A percentile compares a stretch with the other conserved stretches of the same genome.
phyloP scores from a whole-genome alignment of 768 basidiomycete genomes.

The Leucosporidium yakuticum region DNA sequence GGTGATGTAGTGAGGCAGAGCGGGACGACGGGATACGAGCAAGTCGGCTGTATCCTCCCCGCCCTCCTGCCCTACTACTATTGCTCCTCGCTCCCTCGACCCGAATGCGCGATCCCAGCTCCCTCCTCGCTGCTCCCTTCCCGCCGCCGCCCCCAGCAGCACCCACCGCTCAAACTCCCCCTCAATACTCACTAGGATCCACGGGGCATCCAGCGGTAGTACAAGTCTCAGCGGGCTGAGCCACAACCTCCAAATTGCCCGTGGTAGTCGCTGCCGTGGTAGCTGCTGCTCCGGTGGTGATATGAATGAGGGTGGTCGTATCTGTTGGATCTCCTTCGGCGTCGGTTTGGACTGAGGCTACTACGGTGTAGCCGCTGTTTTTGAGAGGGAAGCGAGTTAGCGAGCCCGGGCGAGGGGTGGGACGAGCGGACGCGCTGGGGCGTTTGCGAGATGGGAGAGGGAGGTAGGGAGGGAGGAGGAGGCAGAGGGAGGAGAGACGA shows the following conservation, averaged over 20 bases:
- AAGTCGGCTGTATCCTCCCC: too few species aligned
- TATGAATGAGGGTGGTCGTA: constrained; percentile 6
- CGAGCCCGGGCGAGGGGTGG: background rate
- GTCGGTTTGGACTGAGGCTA: constrained; percentile 19
- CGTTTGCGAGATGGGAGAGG: background rate
- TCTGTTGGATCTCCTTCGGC: constrained; percentile 14
- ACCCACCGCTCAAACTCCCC: background rate
- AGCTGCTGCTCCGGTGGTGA: background rate
- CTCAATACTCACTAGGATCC: constrained; percentile 11
- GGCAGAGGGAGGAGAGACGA: background rate
- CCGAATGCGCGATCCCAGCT: too few species aligned
- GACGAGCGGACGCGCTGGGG: background rate
- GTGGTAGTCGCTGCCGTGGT: background rate
- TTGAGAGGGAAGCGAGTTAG: background rate
- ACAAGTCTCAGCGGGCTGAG: background rate
- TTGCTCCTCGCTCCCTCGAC: too few species aligned
- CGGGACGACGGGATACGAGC: too few species aligned
- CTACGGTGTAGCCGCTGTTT: constrained; percentile 17
- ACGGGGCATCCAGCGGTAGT: constrained; percentile 25
- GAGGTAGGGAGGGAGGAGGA: background rate
- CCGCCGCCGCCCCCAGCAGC: background rate
- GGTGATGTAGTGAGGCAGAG: too few species aligned
- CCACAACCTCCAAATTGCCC: constrained; percentile 10
- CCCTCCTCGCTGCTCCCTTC: too few species aligned
- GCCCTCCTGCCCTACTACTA: too few species aligned